Evolutionary conservation across 2,329 filamentous ascomycete species (phyloP).

Genomic region (Leptographium galeiforme): DNA sequence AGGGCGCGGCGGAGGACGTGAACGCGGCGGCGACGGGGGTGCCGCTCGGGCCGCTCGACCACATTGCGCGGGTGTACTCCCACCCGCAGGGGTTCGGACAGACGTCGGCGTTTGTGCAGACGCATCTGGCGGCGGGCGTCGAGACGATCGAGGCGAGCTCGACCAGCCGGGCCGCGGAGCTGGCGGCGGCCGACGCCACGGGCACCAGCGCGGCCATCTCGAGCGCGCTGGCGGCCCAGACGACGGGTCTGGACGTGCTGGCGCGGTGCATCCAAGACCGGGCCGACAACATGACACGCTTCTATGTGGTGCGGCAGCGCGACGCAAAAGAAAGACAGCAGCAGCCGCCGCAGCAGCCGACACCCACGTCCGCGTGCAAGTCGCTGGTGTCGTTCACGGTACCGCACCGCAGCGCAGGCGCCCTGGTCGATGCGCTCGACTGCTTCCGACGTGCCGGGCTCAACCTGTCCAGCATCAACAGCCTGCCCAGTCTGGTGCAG

Average conservation of each 20-base stretch:
- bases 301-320: slow-evolving; percentile 47
- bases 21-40: background rate
- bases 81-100: slow-evolving; percentile 86
- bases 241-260: slow-evolving; percentile 56
- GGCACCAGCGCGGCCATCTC: slow-evolving; percentile 65
- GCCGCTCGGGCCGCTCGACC: slow-evolving; percentile 37
- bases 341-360: background rate
- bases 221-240: slow-evolving; percentile 56
- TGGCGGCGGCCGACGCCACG: slow-evolving; percentile 46
- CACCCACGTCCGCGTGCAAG: slow-evolving; percentile 32
- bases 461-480: slow-evolving; percentile 85
- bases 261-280: slow-evolving; percentile 58
- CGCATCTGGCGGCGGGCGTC: slow-evolving; percentile 49
- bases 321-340: background rate
- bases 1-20: background rate
- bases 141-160: slow-evolving; percentile 75
- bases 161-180: slow-evolving; percentile 72
- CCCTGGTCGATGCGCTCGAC: slow-evolving; percentile 64
- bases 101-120: slow-evolving; percentile 61
- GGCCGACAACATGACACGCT: slow-evolving; percentile 65
- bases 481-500: slow-evolving; percentile 58
- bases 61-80: slow-evolving; percentile 69
- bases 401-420: slow-evolving; percentile 63
- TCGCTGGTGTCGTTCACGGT: slow-evolving; percentile 75
- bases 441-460: slow-evolving; percentile 62